Percentiles rank a stretch among this genome's conserved stretches.
Evolutionary conservation across 2,329 filamentous ascomycete genomes (phyloP).

Genomic region (Phoma sp.): DNA sequence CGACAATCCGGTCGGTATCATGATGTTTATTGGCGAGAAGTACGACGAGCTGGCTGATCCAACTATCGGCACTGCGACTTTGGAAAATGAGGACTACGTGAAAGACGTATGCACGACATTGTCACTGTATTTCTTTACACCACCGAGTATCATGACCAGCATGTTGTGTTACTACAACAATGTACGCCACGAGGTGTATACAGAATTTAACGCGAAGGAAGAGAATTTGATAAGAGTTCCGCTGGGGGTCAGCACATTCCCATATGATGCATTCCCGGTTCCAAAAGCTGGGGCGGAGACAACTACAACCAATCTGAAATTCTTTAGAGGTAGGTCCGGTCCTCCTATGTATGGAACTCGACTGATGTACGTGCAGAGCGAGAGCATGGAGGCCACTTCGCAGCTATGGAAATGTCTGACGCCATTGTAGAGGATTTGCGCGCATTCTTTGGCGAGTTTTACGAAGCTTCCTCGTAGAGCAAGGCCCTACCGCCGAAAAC

Average conservation of each 20-base stretch:
- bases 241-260: constrained; percentile 48
- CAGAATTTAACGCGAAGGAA: constrained; percentile 42
- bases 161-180: constrained; percentile 51
- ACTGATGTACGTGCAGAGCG: constrained; percentile 21
- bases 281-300: constrained; percentile 41
- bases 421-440: constrained; percentile 34
- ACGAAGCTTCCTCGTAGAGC: constrained; percentile 6
- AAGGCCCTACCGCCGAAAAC: too few species aligned
- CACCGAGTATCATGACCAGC: constrained; percentile 45
- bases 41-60: constrained; percentile 49
- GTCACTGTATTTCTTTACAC: constrained; percentile 48
- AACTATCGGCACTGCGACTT: constrained; percentile 26
- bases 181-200: constrained; percentile 47
- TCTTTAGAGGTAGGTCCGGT: constrained; percentile 35
- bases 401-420: constrained; percentile 30
- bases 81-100: constrained; percentile 39
- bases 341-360: neutral
- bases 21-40: constrained; percentile 55
- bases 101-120: constrained; percentile 36
- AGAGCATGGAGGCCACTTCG: constrained; percentile 34
- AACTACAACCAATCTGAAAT: constrained; percentile 49
- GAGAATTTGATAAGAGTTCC: constrained; percentile 48
- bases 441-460: constrained; percentile 27
- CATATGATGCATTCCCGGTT: constrained; percentile 47
- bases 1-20: constrained; percentile 53